Evolutionary conservation across 345 rosid genomes (phyloP).

Genomic region (Streptanthus diversifolius): DNA sequence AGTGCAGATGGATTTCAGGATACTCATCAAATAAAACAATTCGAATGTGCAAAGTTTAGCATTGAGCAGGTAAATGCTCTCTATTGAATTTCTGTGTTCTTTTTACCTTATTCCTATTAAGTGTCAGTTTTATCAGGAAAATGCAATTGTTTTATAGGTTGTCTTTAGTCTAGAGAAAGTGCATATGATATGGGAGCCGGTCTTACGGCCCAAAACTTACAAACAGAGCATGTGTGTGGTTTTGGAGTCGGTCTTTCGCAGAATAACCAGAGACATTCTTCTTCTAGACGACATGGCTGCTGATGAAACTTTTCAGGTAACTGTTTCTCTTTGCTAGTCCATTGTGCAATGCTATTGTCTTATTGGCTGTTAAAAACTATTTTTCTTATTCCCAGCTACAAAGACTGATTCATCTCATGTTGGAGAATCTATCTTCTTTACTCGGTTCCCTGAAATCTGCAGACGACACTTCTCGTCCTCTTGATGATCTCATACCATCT

Average conservation of each 20-base stretch:
- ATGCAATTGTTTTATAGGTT: conserved; percentile 46
- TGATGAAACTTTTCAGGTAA: conserved; percentile 90
- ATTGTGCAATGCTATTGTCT: not conserved
- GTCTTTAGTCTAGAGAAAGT: conserved; percentile 90
- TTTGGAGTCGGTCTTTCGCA: conserved; percentile 75
- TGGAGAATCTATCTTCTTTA: conserved; percentile 65
- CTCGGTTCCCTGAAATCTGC: conserved; percentile 51
- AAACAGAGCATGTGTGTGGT: conserved; percentile 76
- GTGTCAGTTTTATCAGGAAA: conserved; percentile 8
- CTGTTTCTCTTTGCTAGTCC: not conserved
- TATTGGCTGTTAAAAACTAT: not conserved
- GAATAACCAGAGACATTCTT: conserved; percentile 71
- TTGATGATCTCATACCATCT: conserved; percentile 70
- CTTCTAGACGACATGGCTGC: conserved; percentile 95
- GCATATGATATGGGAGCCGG: conserved; percentile 89
- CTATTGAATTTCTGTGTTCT: conserved; percentile 13
- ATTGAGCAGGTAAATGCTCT: conserved; percentile 65
- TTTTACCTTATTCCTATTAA: not conserved
- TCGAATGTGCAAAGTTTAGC: conserved; percentile 83
- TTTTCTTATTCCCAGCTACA: conserved; percentile 60
- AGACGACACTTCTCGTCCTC: conserved; percentile 37
- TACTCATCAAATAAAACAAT: conserved; percentile 75
- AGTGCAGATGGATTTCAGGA: conserved; percentile 94
- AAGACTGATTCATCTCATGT: conserved; percentile 66
- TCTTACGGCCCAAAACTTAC: conserved; percentile 70